Evolutionary conservation across 768 basidiomycete genomes (phyloP).

Genomic region (Punctularia strigosozonata): DNA sequence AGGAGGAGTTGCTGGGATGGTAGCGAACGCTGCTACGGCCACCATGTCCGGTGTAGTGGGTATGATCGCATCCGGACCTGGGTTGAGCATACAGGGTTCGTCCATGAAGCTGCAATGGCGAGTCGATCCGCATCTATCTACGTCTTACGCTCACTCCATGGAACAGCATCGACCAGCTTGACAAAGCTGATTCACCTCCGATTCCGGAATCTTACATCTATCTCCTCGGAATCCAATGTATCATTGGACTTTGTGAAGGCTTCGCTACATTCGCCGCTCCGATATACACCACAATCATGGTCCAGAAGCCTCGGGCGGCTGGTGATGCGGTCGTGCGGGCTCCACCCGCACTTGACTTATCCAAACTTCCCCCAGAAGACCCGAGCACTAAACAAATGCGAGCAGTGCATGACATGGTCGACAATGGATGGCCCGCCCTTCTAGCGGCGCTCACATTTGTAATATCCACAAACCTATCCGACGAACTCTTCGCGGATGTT

Average conservation of each 20-base stretch:
- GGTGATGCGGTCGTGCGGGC: slow-evolving; percentile 59
- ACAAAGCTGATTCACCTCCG: slow-evolving; percentile 89
- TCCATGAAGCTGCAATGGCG: slow-evolving; percentile 90
- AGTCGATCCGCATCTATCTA: slow-evolving; percentile 14
- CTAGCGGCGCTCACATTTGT: slow-evolving; percentile 85
- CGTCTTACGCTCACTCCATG: not conserved
- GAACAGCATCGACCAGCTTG: slow-evolving; percentile 88
- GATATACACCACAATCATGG: slow-evolving; percentile 59
- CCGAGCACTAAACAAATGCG: slow-evolving; percentile 43
- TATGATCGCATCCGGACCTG: slow-evolving; percentile 64
- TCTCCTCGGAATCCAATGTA: slow-evolving; percentile 81
- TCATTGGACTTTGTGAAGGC: slow-evolving; percentile 79
- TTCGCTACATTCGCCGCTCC: slow-evolving; percentile 65
- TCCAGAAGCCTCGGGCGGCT: slow-evolving; percentile 47
- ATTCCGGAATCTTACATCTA: slow-evolving; percentile 94
- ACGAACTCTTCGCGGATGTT: slow-evolving; percentile 83
- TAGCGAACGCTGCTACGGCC: slow-evolving; percentile 72
- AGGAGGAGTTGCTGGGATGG: slow-evolving; percentile 78
- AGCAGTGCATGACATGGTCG: slow-evolving; percentile 68
- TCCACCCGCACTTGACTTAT: slow-evolving; percentile 60
- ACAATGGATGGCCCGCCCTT: slow-evolving; percentile 85
- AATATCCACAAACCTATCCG: slow-evolving; percentile 83
- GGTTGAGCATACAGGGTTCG: slow-evolving; percentile 61
- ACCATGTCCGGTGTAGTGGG: slow-evolving; percentile 79
- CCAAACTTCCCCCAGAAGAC: slow-evolving; percentile 40